Evolutionary conservation across 192 early-diverging fungal species (phyloP), one percentile per base, ranked within the genome.

Genomic region (Podila epicladia): DNA sequence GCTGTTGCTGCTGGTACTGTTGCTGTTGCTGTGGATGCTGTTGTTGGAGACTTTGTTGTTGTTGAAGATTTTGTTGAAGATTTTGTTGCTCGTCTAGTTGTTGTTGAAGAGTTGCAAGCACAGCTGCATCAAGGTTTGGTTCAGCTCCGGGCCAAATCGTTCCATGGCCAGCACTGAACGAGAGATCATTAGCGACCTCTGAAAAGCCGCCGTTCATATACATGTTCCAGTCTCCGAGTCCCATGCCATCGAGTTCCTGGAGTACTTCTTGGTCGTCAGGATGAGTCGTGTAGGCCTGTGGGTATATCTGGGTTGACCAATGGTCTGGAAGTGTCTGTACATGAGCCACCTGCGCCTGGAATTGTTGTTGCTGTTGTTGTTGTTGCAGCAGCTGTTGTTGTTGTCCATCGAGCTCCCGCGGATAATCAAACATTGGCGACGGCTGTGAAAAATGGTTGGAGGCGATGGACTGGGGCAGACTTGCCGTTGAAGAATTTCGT

Each of bases 401-500:
- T 9, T 59, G 65, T 12, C 58, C 62, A 20, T 69, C 67, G 35
- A 53, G 31, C 24, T 63, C 55, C 9, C 69, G 58, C 13, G 73
- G 58, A 51, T 64, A 69, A 12, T 73, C 72, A 28, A 62, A 51
- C 26, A 45, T 17, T 45, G 41, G 41, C 41, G 41, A 45, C 12
- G 35, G 35, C 1, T 68, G 73, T 20, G 64, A 62, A 12, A 48
- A 67, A 19, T 70, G 75, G 5, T 67, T 69, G 9, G 57, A 20
- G 0, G 69, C 15, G 45, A 77, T 15, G 7, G 68, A 32, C 58
- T 77, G 74, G 0, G 74, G 74, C 32, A 77, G 64, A 26, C 74
- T 77, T 29, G 64, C 65, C 58, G 48, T 66, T 3, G 74, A 77
- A 7, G 74, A 77, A 50, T 59, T 77, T 62, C 71, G 69, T 31